Evolutionary conservation across 169 alveolate species (phyloP).

Genomic region (Plasmodium relictum): DNA sequence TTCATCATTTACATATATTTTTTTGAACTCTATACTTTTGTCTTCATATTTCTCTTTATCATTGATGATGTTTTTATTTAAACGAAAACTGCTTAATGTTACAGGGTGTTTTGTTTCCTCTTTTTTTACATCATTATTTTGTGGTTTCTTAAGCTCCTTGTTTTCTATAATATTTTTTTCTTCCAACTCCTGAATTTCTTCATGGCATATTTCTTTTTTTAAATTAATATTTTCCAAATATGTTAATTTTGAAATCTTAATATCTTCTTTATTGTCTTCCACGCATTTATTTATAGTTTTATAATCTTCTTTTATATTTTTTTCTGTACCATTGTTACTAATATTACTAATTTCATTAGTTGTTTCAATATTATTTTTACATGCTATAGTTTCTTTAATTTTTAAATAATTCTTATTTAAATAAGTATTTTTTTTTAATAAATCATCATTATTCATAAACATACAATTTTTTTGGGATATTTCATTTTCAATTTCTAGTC

Average conservation of each 20-base stretch:
- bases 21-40: background rate
- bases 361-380: slow-evolving; percentile 15
- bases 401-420: slow-evolving; percentile 26
- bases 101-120: slow-evolving; percentile 1
- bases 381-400: slow-evolving; percentile 15
- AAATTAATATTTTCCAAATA: slow-evolving; percentile 35
- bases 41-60: slow-evolving; percentile 26
- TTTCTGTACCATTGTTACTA: slow-evolving; percentile 16
- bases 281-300: slow-evolving; percentile 22
- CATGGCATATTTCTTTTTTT: slow-evolving; percentile 37
- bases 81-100: slow-evolving; percentile 26
- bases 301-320: slow-evolving; percentile 29
- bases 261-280: slow-evolving; percentile 11
- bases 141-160: slow-evolving; percentile 7
- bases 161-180: slow-evolving; percentile 17
- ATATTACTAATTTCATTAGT: slow-evolving; percentile 16
- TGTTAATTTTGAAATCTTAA: slow-evolving; percentile 28
- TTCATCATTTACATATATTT: background rate
- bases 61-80: slow-evolving; percentile 3
- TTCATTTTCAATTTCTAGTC: slow-evolving; percentile 25
- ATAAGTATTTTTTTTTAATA: slow-evolving; percentile 31
- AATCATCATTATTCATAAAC: slow-evolving; percentile 35
- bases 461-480: slow-evolving; percentile 19
- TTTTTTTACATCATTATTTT: background rate
- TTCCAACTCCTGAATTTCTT: slow-evolving; percentile 26